These are phyloP conservation scores for Tricholoma matsutake DNA, from an alignment of 768 basidiomycete species.

Conservation along the genomic window DNA sequence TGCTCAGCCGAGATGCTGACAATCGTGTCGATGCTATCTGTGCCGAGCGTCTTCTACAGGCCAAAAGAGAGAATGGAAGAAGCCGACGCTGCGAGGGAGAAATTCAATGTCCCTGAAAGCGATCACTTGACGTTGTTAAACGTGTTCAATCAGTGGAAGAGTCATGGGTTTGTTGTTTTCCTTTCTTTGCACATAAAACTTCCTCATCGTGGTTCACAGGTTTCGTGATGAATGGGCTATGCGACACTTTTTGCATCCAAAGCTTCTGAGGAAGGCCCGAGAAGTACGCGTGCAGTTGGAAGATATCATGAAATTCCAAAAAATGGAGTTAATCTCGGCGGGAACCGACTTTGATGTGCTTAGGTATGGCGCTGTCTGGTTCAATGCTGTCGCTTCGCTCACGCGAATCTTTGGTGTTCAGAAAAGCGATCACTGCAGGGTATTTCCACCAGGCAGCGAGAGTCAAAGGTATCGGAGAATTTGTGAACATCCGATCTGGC, in stretches of 20 bases:
- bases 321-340: conserved; percentile 88
- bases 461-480: conserved; percentile 99
- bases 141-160: conserved; percentile 98
- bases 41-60: conserved; percentile 96
- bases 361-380: conserved; percentile 37
- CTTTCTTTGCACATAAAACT: neutral
- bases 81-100: conserved; percentile 94
- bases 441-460: conserved; percentile 99
- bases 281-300: conserved; percentile 96
- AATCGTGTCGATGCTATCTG: conserved; percentile 98
- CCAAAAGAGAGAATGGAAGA: conserved; percentile 98
- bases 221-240: conserved; percentile 94
- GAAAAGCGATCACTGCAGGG: conserved; percentile 95
- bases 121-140: conserved; percentile 95
- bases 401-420: conserved; percentile 24
- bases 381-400: neutral
- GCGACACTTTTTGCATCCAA: conserved; percentile 95
- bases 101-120: conserved; percentile 98
- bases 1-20: conserved; percentile 97
- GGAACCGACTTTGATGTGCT: conserved; percentile 96
- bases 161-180: conserved; percentile 67
- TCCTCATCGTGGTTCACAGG: conserved; percentile 37
- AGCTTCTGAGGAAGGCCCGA: conserved; percentile 88
- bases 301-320: conserved; percentile 99
- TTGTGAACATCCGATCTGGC: conserved; percentile 94